phyloP scores from a whole-genome alignment of 345 rosid species.

The Draba incana region DNA sequence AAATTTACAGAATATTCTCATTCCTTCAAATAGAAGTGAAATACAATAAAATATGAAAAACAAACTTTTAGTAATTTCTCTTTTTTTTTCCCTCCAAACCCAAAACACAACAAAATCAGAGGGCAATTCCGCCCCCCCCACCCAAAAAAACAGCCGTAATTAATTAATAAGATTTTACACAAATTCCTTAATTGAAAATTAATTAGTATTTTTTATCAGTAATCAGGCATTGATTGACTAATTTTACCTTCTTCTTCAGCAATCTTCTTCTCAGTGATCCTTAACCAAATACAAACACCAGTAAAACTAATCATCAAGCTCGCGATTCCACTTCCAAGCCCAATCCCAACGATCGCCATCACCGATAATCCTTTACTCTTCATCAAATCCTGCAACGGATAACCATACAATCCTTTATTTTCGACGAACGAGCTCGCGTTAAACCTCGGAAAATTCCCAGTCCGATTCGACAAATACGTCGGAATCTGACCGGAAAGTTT shows the following conservation, averaged over 20 bases:
- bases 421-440: constrained; percentile 79
- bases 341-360: constrained; percentile 91
- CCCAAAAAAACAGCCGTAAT: constrained; percentile 13
- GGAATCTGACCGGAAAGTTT: constrained; percentile 83
- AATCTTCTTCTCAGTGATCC: constrained; percentile 72
- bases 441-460: constrained; percentile 70
- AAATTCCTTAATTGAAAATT: background rate
- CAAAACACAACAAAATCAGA: constrained; percentile 9
- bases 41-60: constrained; percentile 1
- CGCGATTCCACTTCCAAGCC: constrained; percentile 87
- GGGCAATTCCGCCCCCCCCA: constrained; percentile 17
- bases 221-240: constrained; percentile 84
- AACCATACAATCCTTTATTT: constrained; percentile 84
- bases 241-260: constrained; percentile 81
- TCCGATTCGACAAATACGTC: constrained; percentile 64
- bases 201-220: constrained; percentile 33
- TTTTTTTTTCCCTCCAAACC: background rate
- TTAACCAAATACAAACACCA: constrained; percentile 90
- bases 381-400: constrained; percentile 68
- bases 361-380: constrained; percentile 70
- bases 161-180: background rate
- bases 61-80: background rate
- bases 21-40: constrained; percentile 16
- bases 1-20: constrained; percentile 20
- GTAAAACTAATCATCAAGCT: constrained; percentile 89